Conservation (phyloP, 2,329 filamentous ascomycete species). For the Dactylonectria estremocensis region DNA sequence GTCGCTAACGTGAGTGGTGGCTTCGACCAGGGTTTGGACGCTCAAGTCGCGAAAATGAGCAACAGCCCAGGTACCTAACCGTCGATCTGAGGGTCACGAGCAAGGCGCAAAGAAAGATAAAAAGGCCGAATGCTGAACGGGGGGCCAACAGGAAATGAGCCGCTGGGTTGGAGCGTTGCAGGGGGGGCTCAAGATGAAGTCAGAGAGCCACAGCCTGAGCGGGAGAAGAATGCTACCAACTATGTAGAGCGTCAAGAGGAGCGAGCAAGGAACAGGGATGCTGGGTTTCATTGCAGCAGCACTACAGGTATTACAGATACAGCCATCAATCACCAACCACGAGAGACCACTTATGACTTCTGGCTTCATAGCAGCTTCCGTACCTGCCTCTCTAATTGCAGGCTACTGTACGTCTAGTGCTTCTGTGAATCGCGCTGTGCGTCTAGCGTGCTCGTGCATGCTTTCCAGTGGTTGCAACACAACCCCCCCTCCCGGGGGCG, state of each 20-base stretch:
- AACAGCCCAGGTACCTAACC: background rate
- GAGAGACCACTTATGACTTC: too few relatives aligned
- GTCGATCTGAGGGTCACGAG: slow-evolving; percentile 3
- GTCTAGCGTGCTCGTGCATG: too few relatives aligned
- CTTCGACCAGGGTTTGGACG: too few relatives aligned
- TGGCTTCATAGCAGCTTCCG: background rate
- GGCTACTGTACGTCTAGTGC: background rate
- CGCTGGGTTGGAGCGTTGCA: slow-evolving; percentile 20
- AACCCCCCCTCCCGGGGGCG: too few relatives aligned
- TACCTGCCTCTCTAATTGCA: background rate
- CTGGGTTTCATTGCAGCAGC: background rate
- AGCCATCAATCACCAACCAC: too few relatives aligned
- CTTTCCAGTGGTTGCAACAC: background rate
- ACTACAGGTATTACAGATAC: background rate
- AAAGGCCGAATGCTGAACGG: background rate
- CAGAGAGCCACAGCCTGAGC: slow-evolving; percentile 15
- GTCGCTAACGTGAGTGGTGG: background rate
- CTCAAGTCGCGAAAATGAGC: slow-evolving; percentile 1
- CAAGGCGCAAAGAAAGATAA: slow-evolving; percentile 1
- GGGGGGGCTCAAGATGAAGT: slow-evolving; percentile 32
- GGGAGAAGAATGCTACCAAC: slow-evolving; percentile 2
- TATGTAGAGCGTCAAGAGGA: background rate
- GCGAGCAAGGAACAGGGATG: slow-evolving; percentile 6
- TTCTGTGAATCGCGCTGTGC: background rate
- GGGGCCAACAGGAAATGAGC: slow-evolving; percentile 39